phyloP scores from a whole-genome alignment of 2,329 filamentous ascomycete species.

The Thielaviopsis musarum region DNA sequence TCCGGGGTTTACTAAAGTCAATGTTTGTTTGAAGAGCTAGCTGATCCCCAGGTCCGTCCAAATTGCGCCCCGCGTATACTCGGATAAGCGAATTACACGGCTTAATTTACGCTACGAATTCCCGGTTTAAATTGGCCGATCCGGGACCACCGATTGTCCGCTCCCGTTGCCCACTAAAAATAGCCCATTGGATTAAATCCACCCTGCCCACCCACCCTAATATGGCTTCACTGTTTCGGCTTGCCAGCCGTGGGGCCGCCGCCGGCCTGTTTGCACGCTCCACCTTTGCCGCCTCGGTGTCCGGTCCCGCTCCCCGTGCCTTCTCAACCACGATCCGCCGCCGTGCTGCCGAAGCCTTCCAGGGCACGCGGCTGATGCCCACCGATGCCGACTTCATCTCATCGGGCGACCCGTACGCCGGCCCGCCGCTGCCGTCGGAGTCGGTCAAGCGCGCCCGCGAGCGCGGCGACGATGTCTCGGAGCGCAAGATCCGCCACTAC shows the following conservation, averaged over 20 bases:
- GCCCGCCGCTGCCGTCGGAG: conserved; percentile 25
- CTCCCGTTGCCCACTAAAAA: not conserved
- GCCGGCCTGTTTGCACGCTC: conserved; percentile 16
- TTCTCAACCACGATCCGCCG: conserved; percentile 50
- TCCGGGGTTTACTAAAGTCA: conserved; percentile 5
- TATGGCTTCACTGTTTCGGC: conserved; percentile 60
- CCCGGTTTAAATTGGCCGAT: conserved; percentile 4
- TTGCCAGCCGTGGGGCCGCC: conserved; percentile 49
- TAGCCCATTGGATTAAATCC: conserved; percentile 13
- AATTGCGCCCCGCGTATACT: not conserved
- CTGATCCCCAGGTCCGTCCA: not conserved
- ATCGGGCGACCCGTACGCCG: conserved; percentile 31
- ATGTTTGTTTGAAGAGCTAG: not conserved
- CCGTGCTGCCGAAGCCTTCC: conserved; percentile 38
- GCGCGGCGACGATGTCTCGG: conserved; percentile 30
- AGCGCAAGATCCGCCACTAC: conserved; percentile 92
- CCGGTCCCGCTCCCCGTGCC: conserved; percentile 30
- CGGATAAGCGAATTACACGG: not conserved
- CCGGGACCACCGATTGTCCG: not conserved
- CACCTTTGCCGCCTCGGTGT: conserved; percentile 9
- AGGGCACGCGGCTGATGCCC: conserved; percentile 46
- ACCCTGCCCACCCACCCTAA: conserved; percentile 16
- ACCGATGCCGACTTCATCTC: conserved; percentile 47
- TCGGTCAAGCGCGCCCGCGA: conserved; percentile 25
- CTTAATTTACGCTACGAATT: conserved; percentile 15